phyloP scores from a whole-genome alignment of 2,329 filamentous ascomycete genomes.

The Fusarium subtropicale region DNA sequence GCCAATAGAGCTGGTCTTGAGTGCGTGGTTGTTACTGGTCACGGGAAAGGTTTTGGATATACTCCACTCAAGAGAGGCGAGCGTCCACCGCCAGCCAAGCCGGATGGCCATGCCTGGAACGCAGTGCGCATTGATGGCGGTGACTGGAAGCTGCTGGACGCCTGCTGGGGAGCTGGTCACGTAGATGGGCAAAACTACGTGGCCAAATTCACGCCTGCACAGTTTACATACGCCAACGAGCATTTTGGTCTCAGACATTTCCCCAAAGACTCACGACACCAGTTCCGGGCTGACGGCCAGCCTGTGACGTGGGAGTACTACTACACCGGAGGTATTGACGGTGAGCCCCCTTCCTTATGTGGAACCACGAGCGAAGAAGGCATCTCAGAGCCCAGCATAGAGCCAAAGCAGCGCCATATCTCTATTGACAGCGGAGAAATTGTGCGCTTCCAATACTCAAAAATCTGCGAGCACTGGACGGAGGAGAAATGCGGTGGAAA shows the following conservation, averaged over 20 bases:
- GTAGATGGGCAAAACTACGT: conserved; percentile 68
- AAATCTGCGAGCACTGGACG: conserved; percentile 85
- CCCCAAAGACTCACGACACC: conserved; percentile 73
- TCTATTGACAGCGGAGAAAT: conserved; percentile 65
- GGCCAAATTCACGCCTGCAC: conserved; percentile 72
- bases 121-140: conserved; percentile 88
- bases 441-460: conserved; percentile 83
- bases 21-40: conserved; percentile 77
- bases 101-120: conserved; percentile 88
- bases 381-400: conserved; percentile 68
- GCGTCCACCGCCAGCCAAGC: conserved; percentile 70
- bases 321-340: conserved; percentile 68
- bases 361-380: conserved; percentile 61
- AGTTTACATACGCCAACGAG: conserved; percentile 75
- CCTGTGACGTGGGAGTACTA: conserved; percentile 84
- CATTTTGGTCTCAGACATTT: conserved; percentile 86
- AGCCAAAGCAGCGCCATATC: conserved; percentile 65
- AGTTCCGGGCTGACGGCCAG: conserved; percentile 80
- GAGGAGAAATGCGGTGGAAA: conserved; percentile 75
- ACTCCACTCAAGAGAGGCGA: conserved; percentile 70
- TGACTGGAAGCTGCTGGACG: conserved; percentile 90
- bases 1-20: conserved; percentile 84
- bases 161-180: conserved; percentile 91
- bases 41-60: conserved; percentile 89
- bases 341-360: conserved; percentile 62